phyloP scores from a whole-genome alignment of 2,329 filamentous ascomycete genomes.

The Lecanosticta acicola region DNA sequence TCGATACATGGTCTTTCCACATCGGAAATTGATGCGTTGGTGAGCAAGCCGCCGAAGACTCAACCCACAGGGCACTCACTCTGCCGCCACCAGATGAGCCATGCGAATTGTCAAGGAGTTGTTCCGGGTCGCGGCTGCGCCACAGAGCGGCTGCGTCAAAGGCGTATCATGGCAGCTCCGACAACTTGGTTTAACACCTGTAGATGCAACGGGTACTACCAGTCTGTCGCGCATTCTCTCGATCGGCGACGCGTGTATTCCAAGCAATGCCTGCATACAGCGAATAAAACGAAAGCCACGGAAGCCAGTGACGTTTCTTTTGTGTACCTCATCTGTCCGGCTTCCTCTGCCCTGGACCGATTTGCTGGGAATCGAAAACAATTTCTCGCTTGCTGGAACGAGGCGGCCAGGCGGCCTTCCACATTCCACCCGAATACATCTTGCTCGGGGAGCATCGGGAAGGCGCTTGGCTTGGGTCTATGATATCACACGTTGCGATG shows the following conservation, averaged over 20 bases:
- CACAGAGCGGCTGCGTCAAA: too few relatives aligned
- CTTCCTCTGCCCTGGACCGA: too few relatives aligned
- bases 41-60: too few relatives aligned
- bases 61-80: too few relatives aligned
- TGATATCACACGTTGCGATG: slow-evolving; percentile 16
- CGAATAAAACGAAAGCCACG: not conserved
- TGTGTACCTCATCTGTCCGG: too few relatives aligned
- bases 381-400: slow-evolving; percentile 15
- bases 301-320: too few relatives aligned
- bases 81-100: too few relatives aligned
- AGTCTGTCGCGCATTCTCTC: not conserved
- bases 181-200: not conserved
- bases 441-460: not conserved
- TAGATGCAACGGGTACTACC: not conserved
- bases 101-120: too few relatives aligned
- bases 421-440: too few relatives aligned
- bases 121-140: too few relatives aligned
- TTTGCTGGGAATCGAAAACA: not conserved
- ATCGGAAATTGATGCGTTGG: too few relatives aligned
- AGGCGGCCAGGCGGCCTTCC: slow-evolving; percentile 4
- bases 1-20: too few relatives aligned
- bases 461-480: not conserved
- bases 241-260: not conserved
- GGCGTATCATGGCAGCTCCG: not conserved
- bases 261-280: not conserved